Base-by-base conservation (phyloP, 768 basidiomycete species). In the Russula sp. region DNA sequence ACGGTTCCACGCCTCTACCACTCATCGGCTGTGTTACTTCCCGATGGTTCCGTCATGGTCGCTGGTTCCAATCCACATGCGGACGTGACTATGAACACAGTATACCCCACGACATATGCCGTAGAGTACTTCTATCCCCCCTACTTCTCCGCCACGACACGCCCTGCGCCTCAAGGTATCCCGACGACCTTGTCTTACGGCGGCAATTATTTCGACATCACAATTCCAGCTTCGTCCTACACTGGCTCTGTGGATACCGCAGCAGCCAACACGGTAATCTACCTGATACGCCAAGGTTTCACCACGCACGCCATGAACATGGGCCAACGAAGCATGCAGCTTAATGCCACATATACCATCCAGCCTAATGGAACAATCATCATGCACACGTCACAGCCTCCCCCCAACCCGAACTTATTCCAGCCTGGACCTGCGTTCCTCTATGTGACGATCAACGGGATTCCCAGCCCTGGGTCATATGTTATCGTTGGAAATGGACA, bases 301-400 rank as follows among this genome's bases (percentile, higher is more conserved):
- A 39, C 59, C 27, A 61, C 59, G 10, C 59, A 61, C 22, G 52
- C 44, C 4, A 54, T 61, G 59, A 61, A 54, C 52, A 47, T 54
- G 59, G 59, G 59, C 6, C 59, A 61, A 31, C 59, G 59, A 14
- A 34, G 10, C 14, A 14, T 61, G 59, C 59, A 61, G 35, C 35
- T 61, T 7, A 53, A 61, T 16, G 47, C 35, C 22, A 61, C 59
- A 0, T 61, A 7, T 22, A 54, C 59, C 4, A 45, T 47, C 9
- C 11, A 32, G 4, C 4, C 1, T 1, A 9, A 61, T 2, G 52
- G 52, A 11, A 32, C 59, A 27, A 54, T 54, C 37, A 22, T n/a
- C 16, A 0, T 61, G 4, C 59, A 61, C 22, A 54, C 52, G 3
- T 42, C 59, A 2, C 59, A 61, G 34, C 44, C 31, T 2, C 59